Evolutionary conservation across 805 yeast species (phyloP).

Genomic region (Lipomyces lipofer): DNA sequence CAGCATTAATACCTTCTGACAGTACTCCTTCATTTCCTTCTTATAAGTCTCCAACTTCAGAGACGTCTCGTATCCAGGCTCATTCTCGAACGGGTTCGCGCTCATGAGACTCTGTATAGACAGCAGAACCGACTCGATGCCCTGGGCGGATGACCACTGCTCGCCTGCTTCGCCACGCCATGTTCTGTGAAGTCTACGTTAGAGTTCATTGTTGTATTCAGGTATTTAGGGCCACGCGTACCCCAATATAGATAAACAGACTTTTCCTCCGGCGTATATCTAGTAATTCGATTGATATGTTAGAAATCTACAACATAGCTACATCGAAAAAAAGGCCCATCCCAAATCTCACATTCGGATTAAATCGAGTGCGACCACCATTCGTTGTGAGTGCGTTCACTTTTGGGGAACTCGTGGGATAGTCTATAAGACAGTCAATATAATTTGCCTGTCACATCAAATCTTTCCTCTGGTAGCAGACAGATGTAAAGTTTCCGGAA

Average conservation of each 20-base stretch:
- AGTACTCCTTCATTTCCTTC: conserved; percentile 2
- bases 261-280: conserved; percentile 21
- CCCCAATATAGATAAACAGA: conserved; percentile 21
- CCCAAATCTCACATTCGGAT: conserved; percentile 22
- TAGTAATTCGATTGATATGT: background rate
- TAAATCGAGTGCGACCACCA: conserved; percentile 21
- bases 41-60: background rate
- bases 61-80: conserved; percentile 15
- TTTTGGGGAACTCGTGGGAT: conserved; percentile 16
- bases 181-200: conserved; percentile 9
- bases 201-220: background rate
- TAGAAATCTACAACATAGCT: background rate
- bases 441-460: no score
- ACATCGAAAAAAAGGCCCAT: no score
- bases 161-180: conserved; percentile 23
- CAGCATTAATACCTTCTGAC: conserved; percentile 3
- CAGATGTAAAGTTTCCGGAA: background rate
- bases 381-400: conserved; percentile 19
- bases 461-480: background rate
- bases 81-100: conserved; percentile 21
- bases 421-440: conserved; percentile 4
- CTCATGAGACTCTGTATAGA: conserved; percentile 23
- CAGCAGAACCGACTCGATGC: conserved; percentile 18
- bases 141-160: conserved; percentile 28
- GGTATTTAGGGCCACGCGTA: background rate